Conservation (phyloP, 2,329 filamentous ascomycete genomes). For the Fusarium sp. region DNA sequence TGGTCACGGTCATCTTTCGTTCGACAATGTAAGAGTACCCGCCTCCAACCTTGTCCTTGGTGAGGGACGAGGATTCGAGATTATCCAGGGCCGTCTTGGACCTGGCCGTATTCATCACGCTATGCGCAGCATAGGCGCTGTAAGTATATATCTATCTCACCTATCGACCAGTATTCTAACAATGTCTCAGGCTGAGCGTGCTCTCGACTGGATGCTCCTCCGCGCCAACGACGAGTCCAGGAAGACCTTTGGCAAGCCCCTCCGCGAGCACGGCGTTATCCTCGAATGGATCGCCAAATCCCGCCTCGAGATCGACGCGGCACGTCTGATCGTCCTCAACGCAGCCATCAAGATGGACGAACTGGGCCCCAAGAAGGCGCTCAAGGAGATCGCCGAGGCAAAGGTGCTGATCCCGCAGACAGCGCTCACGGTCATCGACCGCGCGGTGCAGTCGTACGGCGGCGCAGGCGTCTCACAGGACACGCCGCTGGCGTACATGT, state of each 20-base stretch:
- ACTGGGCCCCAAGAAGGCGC: slow-evolving; percentile 85
- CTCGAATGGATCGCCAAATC: slow-evolving; percentile 94
- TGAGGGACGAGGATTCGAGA: slow-evolving; percentile 94
- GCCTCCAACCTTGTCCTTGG: slow-evolving; percentile 87
- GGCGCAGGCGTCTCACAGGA: slow-evolving; percentile 93
- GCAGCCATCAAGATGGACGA: slow-evolving; percentile 95
- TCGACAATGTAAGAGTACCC: slow-evolving; percentile 90
- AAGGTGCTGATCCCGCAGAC: slow-evolving; percentile 91
- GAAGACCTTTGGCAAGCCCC: slow-evolving; percentile 88
- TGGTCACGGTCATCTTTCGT: slow-evolving; percentile 92
- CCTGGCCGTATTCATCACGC: slow-evolving; percentile 97
- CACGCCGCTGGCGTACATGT: slow-evolving; percentile 88
- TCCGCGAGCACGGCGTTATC: slow-evolving; percentile 91
- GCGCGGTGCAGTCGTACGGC: slow-evolving; percentile 92
- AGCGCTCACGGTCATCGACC: slow-evolving; percentile 88
- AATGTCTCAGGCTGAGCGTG: slow-evolving; percentile 75
- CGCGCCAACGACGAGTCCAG: slow-evolving; percentile 93
- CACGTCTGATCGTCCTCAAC: slow-evolving; percentile 90
- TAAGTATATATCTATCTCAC: slow-evolving; percentile 51
- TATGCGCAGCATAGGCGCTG: slow-evolving; percentile 92
- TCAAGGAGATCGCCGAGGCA: slow-evolving; percentile 94
- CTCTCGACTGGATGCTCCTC: slow-evolving; percentile 93
- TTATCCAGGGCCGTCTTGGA: slow-evolving; percentile 95
- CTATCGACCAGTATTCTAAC: slow-evolving; percentile 5
- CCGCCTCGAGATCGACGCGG: slow-evolving; percentile 92